Base-by-base conservation (phyloP, 768 basidiomycete species). In the Russula abietina region DNA sequence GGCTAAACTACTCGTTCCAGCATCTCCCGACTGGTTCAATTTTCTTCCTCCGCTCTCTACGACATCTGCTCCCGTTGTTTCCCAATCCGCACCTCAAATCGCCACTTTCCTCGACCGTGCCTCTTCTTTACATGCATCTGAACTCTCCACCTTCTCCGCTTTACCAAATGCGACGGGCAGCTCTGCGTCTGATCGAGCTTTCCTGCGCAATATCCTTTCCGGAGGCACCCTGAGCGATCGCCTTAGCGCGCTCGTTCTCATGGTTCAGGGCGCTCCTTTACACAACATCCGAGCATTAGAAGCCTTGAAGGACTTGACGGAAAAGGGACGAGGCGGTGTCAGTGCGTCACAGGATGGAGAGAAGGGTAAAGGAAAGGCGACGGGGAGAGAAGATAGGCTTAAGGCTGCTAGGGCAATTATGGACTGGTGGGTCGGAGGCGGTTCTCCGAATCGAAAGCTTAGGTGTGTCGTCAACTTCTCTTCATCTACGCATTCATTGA, bases 361-460 rank as follows among this genome's bases (percentile, higher is more conserved):
- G 24, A 67, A 61, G 36, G 57, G 55, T 10, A 57, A 58, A 43
- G 56, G 30, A 2, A 59, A 36, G 30, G 43, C 57, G 24, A 24
- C 57, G 3, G 91, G 92, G 3, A 81, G 95, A n/a, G 94, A 94
- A 55, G 95, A 98, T 76, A 86, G 89, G 68, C 72, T 97, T 49
- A 93, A 95, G 67, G 94, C 95, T 3, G 71, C 96, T 58, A 80
- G 95, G 48, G 96, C 94, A 65, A 80, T 99, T 61, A 87, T 91
- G 36, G 96, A 98, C 81, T 98, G 96, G 94, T 97, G 94, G 93
- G 83, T 89, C 50, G 94, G 93, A 36, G 95, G 94, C 26, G 93
- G 93, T n/a, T 89, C 86, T 22, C 91, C 93, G 0, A 78, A 81
- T 62, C 79, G 91, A 64, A 98, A 98, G 72, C 81, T 98, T 28